Percentiles rank a stretch among this genome's conserved stretches.
These are phyloP conservation scores for Stenocarpella maydis DNA, from an alignment of 2,329 filamentous ascomycete genomes.

Conservation along the genomic window DNA sequence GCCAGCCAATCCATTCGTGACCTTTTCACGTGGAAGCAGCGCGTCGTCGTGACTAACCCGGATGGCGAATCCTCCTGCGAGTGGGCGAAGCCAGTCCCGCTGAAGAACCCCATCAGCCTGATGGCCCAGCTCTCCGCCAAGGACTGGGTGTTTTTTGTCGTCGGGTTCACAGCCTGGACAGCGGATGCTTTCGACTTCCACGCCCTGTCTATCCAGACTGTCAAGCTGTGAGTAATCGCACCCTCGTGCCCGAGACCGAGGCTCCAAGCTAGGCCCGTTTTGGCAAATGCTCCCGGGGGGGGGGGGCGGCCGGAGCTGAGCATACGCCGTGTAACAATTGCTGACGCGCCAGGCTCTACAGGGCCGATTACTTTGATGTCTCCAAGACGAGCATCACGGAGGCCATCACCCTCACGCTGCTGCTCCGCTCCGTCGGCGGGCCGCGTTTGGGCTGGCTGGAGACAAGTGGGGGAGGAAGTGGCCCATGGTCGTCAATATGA, in stretches of 20 bases:
- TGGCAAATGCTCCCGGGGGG: not conserved
- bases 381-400: conserved; percentile 74
- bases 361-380: conserved; percentile 54
- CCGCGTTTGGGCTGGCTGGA: conserved; percentile 77
- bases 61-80: conserved; percentile 71
- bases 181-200: conserved; percentile 88
- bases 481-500: conserved; percentile 84
- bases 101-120: conserved; percentile 76
- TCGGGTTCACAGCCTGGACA: conserved; percentile 79
- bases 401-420: conserved; percentile 77
- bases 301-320: not conserved
- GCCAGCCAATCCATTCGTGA: conserved; percentile 42
- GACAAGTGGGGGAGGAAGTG: conserved; percentile 85
- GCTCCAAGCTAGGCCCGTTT: conserved; percentile 2
- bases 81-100: conserved; percentile 72
- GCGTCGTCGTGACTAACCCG: conserved; percentile 71
- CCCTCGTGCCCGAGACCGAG: not conserved
- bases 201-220: conserved; percentile 79
- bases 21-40: conserved; percentile 70
- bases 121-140: conserved; percentile 68
- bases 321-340: not conserved
- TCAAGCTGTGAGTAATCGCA: conserved; percentile 61
- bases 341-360: conserved; percentile 15
- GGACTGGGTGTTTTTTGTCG: conserved; percentile 79
- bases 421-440: conserved; percentile 78